These are phyloP conservation scores for Xylariaceae sp. DNA, from an alignment of 2,329 filamentous ascomycete species.

Conservation along the genomic window DNA sequence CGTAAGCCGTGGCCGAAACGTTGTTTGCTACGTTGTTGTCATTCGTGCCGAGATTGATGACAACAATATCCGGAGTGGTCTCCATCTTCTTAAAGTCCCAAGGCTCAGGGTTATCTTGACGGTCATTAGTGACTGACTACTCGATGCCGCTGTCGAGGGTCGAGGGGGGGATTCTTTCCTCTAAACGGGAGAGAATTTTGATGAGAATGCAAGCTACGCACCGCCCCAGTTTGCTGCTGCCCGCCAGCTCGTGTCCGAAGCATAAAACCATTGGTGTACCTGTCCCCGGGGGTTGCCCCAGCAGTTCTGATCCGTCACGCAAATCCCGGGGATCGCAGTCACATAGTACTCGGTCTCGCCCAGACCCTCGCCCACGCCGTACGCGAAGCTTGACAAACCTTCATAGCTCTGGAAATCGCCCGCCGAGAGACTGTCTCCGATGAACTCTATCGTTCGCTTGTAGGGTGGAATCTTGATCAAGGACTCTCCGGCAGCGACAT, in stretches of 20 bases:
- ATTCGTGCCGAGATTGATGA: constrained; percentile 57
- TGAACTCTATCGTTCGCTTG: constrained; percentile 50
- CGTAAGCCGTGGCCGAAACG: constrained; percentile 47
- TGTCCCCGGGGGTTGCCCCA: constrained; percentile 59
- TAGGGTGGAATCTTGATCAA: constrained; percentile 52
- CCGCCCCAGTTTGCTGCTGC: constrained; percentile 52
- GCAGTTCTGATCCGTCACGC: constrained; percentile 61
- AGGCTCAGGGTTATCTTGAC: constrained; percentile 49
- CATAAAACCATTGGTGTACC: constrained; percentile 64
- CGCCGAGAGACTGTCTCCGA: constrained; percentile 56
- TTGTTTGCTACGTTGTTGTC: constrained; percentile 52
- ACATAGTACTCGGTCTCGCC: constrained; percentile 65
- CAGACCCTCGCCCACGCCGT: constrained; percentile 61
- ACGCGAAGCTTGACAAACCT: constrained; percentile 62
- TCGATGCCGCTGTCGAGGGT: background rate
- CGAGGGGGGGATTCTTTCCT: background rate
- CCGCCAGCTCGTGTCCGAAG: constrained; percentile 59
- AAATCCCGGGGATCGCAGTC: constrained; percentile 65
- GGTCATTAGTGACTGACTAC: constrained; percentile 8
- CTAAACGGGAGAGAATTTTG: background rate
- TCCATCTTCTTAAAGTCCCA: constrained; percentile 53
- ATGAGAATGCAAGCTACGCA: constrained; percentile 36
- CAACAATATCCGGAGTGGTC: constrained; percentile 51
- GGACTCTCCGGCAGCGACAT: constrained; percentile 52
- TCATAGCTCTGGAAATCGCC: constrained; percentile 67